Conservation (phyloP, 2,329 filamentous ascomycete genomes). For the Colletotrichum costaricense region DNA sequence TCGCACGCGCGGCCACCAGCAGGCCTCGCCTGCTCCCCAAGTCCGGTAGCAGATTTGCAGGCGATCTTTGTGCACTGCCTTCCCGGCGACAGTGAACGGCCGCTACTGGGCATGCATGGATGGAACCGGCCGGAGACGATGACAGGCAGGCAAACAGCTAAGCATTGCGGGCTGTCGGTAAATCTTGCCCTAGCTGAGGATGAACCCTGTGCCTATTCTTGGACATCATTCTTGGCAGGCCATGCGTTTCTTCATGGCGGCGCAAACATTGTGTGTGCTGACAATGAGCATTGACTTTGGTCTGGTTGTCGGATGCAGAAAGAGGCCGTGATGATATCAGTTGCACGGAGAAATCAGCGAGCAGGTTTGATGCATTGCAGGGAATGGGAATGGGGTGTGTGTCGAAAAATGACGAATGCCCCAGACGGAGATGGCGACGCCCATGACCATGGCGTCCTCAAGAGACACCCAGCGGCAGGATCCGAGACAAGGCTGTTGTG, state of each 20-base stretch:
- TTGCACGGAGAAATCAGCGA: conserved; percentile 1
- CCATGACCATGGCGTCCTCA: conserved; percentile 8
- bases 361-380: conserved; percentile 8
- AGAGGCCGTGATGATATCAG: not conserved
- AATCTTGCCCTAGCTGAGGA: conserved; percentile 21
- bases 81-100: not conserved
- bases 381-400: not conserved
- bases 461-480: conserved; percentile 12
- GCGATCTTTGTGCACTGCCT: conserved; percentile 4
- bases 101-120: conserved; percentile 2
- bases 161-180: conserved; percentile 28
- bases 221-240: conserved; percentile 28
- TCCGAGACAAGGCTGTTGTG: conserved; percentile 28
- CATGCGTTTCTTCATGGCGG: conserved; percentile 15
- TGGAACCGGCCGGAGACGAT: conserved; percentile 16
- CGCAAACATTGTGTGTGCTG: not conserved
- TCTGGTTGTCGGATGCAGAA: not conserved
- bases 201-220: conserved; percentile 26
- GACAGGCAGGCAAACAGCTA: conserved; percentile 24
- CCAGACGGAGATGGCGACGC: conserved; percentile 15
- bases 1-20: conserved; percentile 13
- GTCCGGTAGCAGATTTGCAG: not conserved
- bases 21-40: not conserved
- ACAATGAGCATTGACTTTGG: not conserved
- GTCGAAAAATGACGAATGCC: not conserved